Base-by-base conservation (phyloP, 2,329 filamentous ascomycete species). In the Cladosporium oxysporum region DNA sequence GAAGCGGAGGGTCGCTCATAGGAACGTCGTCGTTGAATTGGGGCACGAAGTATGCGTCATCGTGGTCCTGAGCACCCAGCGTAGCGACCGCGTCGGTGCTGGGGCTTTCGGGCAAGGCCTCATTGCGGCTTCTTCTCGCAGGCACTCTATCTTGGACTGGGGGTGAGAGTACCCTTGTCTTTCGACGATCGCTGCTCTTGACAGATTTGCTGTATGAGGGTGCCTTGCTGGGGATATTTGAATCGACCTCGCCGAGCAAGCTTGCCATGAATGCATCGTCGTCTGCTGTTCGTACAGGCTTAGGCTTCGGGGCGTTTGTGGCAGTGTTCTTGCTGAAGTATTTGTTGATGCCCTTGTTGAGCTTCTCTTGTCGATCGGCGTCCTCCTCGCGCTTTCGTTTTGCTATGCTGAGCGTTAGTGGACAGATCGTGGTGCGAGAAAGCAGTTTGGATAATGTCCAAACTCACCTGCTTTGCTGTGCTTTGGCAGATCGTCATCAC, bases 371-470 rank as follows among this genome's bases (percentile, higher is more conserved):
- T 76, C 91, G 91, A 66, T 92, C 89, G 69, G 91, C 88, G 66
- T 97, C 93, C 71, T 96, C 92, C 73, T 97, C 91, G 18, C 90
- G 90, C 77, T 92, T 93, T 73, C 93, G 87, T 79, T 97, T 98
- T 69, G 89, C 91, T 93, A 69, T 50, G 23, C 79, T 50, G 31
- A 16, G 26, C 41, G 26, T 59, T 14, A 59, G 37, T 59, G 11
- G 47, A 47, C 21, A 8, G 21, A 1, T 47, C 4, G 3, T 29
- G 10, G 2, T 28, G 10, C 2, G 7, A 49, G 7, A 37, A 8
- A 44, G n/a, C 21, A 28, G 3, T 10, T n/a, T 14, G 7, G n/a
- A 26, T 41, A n/a, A 14, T 29, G 58, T 18, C 26, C 33, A 2
- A 41, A 70, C 69, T 76, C 58, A 84, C 83, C 85, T 69, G 85